Evolutionary conservation across 495 filamentous ascomycete species (phyloP).

Genomic region (Aspergillus nanangensis): DNA sequence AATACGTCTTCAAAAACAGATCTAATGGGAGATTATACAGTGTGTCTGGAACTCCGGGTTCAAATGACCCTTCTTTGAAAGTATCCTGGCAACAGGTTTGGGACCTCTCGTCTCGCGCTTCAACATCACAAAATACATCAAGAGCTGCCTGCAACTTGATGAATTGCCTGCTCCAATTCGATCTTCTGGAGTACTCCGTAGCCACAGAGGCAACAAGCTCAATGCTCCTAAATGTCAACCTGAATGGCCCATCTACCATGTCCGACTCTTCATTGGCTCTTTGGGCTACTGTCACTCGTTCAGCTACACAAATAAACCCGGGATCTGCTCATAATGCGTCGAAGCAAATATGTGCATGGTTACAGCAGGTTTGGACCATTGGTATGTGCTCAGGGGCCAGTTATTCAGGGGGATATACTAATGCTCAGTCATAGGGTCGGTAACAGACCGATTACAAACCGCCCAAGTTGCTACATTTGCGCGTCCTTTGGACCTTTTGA

Average conservation of each 20-base stretch:
- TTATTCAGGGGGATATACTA: conserved; percentile 5
- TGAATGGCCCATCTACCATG: conserved; percentile 76
- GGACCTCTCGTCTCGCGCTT: conserved; percentile 65
- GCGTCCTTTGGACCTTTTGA: conserved; percentile 34
- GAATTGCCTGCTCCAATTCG: conserved; percentile 56
- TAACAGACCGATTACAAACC: conserved; percentile 34
- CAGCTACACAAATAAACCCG: conserved; percentile 51
- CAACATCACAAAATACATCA: conserved; percentile 66
- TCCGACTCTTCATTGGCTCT: conserved; percentile 73
- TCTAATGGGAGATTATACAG: conserved; percentile 21
- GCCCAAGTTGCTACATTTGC: conserved; percentile 38
- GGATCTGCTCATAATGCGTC: conserved; percentile 59
- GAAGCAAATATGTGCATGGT: conserved; percentile 71
- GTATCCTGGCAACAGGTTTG: conserved; percentile 67
- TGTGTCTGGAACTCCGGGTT: conserved; percentile 24
- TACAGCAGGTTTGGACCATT: conserved; percentile 74
- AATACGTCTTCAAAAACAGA: not conserved
- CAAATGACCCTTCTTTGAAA: conserved; percentile 24
- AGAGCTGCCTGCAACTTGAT: conserved; percentile 79
- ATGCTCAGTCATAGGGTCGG: conserved; percentile 21
- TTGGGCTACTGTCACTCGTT: conserved; percentile 60
- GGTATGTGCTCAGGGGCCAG: conserved; percentile 39
- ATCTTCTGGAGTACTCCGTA: conserved; percentile 58
- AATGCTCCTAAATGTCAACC: conserved; percentile 68
- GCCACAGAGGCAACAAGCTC: conserved; percentile 59